Base-by-base conservation (phyloP, 2,329 filamentous ascomycete species). In the Sarocladium kiliense region DNA sequence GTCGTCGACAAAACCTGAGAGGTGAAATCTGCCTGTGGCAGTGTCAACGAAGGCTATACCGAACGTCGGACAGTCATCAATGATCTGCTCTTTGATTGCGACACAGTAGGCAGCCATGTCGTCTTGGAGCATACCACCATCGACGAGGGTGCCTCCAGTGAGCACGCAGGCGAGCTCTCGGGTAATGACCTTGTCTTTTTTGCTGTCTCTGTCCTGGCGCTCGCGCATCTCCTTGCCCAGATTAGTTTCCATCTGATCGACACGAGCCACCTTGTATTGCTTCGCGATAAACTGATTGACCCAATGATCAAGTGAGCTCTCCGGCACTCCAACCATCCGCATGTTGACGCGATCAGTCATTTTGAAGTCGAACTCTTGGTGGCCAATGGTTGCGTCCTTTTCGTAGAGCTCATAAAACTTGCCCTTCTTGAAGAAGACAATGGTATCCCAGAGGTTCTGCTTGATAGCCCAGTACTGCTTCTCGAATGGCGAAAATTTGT, bases 391-490 rank as follows among this genome's bases (percentile, higher is more conserved):
- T 4, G 94, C 94, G 71, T 99, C 94, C 58, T 97, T 96, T 69
- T 99, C 94, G 66, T 97, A 99, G 0, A 99, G 79, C 68, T 99
- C 94, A 67, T 97, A 99, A 71, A 99, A 99, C 65, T 99, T 99
- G 65, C 94, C 94, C 77, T 99, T 99, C 73, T 97, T 99, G 85
- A 99, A 99, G 73, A 99, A 99, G 16, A 99, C 93, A 45, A 99
- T 87, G 0, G 92, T 97, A 61, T 97, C 91, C 89, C 90, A 97
- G 61, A 95, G 89, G 63, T 97, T 97, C 70, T 92, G 89, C 74
- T 99, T 99, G 71, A 99, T 97, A 65, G 96, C 91, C 94, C 94
- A 99, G 69, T 99, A 99, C 68, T 99, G 94, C 70, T 91, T 95
- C 72, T 99, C 94, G 61, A 99, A 99, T 0, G 93, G 83, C 0